phyloP scores from a whole-genome alignment of 495 filamentous ascomycete species.

The Tuber melanosporum region DNA sequence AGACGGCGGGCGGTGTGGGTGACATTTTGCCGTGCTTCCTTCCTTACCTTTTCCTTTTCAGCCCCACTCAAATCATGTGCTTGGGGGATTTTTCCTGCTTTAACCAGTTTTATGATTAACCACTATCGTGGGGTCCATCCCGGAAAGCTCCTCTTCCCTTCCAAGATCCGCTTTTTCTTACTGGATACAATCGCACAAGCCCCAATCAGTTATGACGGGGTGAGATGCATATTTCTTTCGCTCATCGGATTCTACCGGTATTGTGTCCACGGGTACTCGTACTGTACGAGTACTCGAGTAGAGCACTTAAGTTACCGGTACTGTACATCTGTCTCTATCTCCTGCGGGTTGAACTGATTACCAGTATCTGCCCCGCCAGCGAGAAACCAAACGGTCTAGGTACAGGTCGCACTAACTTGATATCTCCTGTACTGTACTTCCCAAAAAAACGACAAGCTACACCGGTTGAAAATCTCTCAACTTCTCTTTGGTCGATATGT shows the following conservation, averaged over 20 bases:
- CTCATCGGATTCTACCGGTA: background rate
- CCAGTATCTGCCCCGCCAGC: background rate
- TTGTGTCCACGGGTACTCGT: background rate
- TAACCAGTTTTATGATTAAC: constrained; percentile 1
- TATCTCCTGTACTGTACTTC: background rate
- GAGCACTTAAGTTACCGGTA: too few species aligned
- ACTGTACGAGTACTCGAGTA: too few species aligned
- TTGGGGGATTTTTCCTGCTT: background rate
- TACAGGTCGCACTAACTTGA: background rate
- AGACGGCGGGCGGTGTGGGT: background rate
- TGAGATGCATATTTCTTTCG: background rate
- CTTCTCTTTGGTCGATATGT: background rate
- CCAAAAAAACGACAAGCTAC: background rate
- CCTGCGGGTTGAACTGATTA: background rate
- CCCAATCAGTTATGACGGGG: background rate
- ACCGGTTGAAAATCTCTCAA: background rate
- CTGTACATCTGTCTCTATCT: background rate
- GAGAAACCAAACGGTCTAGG: background rate
- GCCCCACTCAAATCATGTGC: background rate
- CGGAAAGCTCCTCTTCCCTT: background rate
- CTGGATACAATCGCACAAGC: background rate
- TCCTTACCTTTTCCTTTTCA: background rate
- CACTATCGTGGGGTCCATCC: constrained; percentile 14
- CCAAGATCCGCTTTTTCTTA: background rate
- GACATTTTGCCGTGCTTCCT: background rate